Percentiles rank a stretch among this genome's conserved stretches.
Conservation (phyloP, 2,329 filamentous ascomycete genomes). For the Lasiodiplodia sp. region DNA sequence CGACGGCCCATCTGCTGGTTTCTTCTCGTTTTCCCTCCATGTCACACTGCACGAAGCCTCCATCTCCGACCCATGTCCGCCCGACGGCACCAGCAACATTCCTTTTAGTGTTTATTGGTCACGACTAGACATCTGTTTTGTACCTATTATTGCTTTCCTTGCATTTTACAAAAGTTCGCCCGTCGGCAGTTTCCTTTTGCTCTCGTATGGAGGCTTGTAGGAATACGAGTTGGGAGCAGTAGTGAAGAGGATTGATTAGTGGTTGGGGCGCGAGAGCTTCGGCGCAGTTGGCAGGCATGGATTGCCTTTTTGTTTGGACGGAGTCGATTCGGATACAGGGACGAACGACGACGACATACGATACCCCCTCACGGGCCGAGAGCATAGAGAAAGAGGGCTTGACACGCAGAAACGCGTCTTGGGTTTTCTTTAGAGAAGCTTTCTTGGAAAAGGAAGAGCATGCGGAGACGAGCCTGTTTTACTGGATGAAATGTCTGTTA, state of each 20-base stretch:
- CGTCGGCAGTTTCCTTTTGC: conserved; percentile 26
- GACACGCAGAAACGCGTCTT: conserved; percentile 26
- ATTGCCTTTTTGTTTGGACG: conserved; percentile 22
- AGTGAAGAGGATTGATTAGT: conserved; percentile 1
- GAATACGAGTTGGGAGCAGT: conserved; percentile 27
- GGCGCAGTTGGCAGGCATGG: conserved; percentile 25
- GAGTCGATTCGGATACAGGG: conserved; percentile 20
- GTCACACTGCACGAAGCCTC: conserved; percentile 12
- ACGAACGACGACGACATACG: conserved; percentile 24
- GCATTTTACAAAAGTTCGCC: conserved; percentile 28
- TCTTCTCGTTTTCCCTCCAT: conserved; percentile 16
- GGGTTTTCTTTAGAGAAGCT: conserved; percentile 15
- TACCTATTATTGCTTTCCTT: conserved; percentile 19
- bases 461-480: conserved; percentile 25
- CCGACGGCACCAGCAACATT: conserved; percentile 22
- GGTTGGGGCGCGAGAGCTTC: conserved; percentile 5
- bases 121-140: conserved; percentile 26
- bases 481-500: conserved; percentile 27
- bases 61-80: conserved; percentile 24
- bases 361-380: conserved; percentile 23
- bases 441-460: conserved; percentile 26
- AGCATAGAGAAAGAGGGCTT: conserved; percentile 24
- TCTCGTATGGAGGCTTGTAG: conserved; percentile 14
- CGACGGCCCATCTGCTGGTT: conserved; percentile 23
- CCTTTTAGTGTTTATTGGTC: conserved; percentile 22